A percentile compares a stretch with the other conserved stretches of the same genome.
Conservation (phyloP, 1,284 basidiomycete species). For the Leccinum pachyderme region DNA sequence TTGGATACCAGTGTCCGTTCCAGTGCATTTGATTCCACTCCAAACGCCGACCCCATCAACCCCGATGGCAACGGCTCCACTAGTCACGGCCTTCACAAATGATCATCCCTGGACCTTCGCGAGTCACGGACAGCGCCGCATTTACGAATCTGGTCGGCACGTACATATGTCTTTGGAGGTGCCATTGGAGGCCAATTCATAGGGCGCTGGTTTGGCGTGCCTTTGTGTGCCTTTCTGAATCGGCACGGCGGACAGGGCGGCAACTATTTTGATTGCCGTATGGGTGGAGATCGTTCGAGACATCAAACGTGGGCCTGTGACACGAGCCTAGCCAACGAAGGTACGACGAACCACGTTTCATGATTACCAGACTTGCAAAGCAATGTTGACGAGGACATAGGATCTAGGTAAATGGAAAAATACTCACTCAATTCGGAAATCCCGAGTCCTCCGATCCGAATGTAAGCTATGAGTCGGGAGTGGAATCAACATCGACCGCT, state of each 20-base stretch:
- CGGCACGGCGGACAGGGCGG: neutral
- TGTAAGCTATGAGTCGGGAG: no score
- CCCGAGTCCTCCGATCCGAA: neutral
- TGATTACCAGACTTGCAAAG: neutral
- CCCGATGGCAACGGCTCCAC: neutral
- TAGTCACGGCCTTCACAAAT: neutral
- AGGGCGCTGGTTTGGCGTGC: no score
- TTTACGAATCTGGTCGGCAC: neutral
- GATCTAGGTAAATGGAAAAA: neutral
- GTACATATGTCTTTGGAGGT: no score
- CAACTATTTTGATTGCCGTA: neutral
- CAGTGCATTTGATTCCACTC: neutral
- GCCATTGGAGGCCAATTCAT: no score
- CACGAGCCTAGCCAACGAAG: neutral
- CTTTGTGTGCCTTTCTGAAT: no score
- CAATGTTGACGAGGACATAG: neutral
- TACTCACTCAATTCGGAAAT: neutral
- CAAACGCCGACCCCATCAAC: neutral
- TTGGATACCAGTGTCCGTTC: neutral
- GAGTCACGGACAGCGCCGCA: neutral
- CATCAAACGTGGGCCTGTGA: neutral
- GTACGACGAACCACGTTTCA: neutral
- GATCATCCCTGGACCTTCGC: neutral
- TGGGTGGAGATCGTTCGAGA: neutral
- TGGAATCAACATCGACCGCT: no score